Evolutionary conservation across 2,329 filamentous ascomycete genomes (phyloP), one percentile per base, ranked within the genome.

Genomic region (Pestalotiopsis fici): DNA sequence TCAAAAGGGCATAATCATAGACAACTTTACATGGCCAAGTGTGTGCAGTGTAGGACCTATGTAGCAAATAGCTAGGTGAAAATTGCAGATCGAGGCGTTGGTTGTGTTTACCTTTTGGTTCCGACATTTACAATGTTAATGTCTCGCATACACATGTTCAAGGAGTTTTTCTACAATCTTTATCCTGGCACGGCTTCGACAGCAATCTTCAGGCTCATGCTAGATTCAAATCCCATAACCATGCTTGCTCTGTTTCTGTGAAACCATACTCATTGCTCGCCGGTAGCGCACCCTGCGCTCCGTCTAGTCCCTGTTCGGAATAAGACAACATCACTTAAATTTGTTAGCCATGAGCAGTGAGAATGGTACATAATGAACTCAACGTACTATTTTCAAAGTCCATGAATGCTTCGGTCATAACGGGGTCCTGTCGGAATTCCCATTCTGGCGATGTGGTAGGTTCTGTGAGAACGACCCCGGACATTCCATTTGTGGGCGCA

Each of bases 281-380:
- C 5, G 43, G 43, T 11, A 50, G 7, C 21, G 3, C 6, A 21
- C 43, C 43, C 21, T 50, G 31, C 31, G 6, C 43, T 12, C 18
- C 43, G 3, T 50, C 15, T 11, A 11, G 9, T 7, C 43, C 43
- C n/a, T 50, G 43, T 12, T 50, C 15, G 5, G n/a, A 21, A 23
- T 7, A 23, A n/a, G 43, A 50, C 6, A 18, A 50, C n/a, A 50
- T 11, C n/a, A 50, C 43, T 50, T 15, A 50, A 2, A 9, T 1
- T 1, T 50, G 21, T 50, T n/a, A 50, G n/a, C n/a, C 3, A 2
- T 6, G 9, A 50, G 4, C 9, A 12, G 9, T 50, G 4, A n/a
- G 2, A 23, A 0, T 21, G 3, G 3, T n/a, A n/a, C 9, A 21
- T 3, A 9, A 4, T 50, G 1, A 3, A 9, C n/a, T 23, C 3